Evolutionary conservation across 2,329 filamentous ascomycete genomes (phyloP), one percentile per base, ranked within the genome.

Genomic region (Cytospora mali): DNA sequence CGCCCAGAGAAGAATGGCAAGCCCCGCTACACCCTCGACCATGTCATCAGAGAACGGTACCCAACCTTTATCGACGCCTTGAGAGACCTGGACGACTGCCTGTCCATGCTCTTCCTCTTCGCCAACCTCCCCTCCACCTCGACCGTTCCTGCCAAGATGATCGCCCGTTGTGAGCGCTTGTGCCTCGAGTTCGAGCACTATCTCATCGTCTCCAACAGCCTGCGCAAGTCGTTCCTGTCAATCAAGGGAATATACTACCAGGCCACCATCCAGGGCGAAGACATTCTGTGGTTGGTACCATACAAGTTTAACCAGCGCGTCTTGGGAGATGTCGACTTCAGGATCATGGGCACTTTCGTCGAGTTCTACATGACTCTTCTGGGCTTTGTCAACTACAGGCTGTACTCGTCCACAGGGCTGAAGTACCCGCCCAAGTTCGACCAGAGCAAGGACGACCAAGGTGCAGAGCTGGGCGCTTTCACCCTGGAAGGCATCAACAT

Each of bases 181-280:
- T 94, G 90, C 71, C 88, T 94, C 75, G 95, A 99, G 79, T 99
- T 99, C 77, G 91, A 98, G 79, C 95, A 98, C 81, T 99, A 97
- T 77, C 84, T 99, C 66, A 99, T 99, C 73, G 86, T 89, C 53
- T 96, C 94, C 49, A 88, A 96, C 78, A 93, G 91, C 71, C 80
- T 99, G 70, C 90, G 92, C 73, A 98, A 97, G 80, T 97, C 93
- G 0, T 99, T 99, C 81, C 80, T 99, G 68, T 97, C 93, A 1
- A 98, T 99, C 79, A 99, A 99, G 83, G 95, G 95, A 66, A 98
- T 99, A 72, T 99, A 99, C 81, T 99, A 98, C 79, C 94, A 98
- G 79, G 95, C 94, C 27, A 97, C 89, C 57, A 96, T 99, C 66
- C 92, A 97, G 76, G 95, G 95, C 55, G 93, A 99, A 79, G 94